Base-by-base conservation (phyloP, 1,284 basidiomycete species). In the Leccinum griseonigrum region DNA sequence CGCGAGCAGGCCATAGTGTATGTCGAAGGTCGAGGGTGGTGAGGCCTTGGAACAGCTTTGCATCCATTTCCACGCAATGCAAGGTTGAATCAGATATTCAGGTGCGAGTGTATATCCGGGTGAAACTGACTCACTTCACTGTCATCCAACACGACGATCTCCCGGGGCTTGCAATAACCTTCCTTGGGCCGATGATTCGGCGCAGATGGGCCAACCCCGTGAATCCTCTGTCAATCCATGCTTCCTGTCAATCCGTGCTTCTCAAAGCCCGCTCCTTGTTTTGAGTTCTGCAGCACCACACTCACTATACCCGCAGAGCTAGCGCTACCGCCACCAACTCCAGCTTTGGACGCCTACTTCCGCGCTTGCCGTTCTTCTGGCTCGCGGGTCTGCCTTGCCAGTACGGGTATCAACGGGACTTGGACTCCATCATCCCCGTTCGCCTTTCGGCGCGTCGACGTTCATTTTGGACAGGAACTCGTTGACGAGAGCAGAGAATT, bases 341-440 rank as follows among this genome's bases (percentile, higher is more conserved):
- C 61, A 4, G 51, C 56, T 13, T 52, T 61, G 36, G 60, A 61
- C 3, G 50, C 22, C 36, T 46, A 32, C 31, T 59, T 69, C 31
- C 64, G 13, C 6, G 58, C 56, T 65, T 68, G 52, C 55, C 31
- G 10, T 56, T 58, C 54, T 63, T 74, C 56, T 64, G 65, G 16
- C 11, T 58, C 1, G 62, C 55, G 3, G 91, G 77, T 60, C 83
- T 80, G 8, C 85, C 81, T 75, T 95, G 95, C 94, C 93, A 95
- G 79, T 83, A 88, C 18, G 97, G 81, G 73, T 95, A 94, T 28
- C 80, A 75, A 6, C 83, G 79, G 9, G 97, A 78, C 66, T 88
- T 89, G 13, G 79, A 76, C 69, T 90, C 79, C 88, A 97, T 93
- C 90, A 98, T 1, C 91, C 94, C 63, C 84, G 85, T 59, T 78